Base-by-base conservation (phyloP, 768 basidiomycete species). In the Suillus paluster region DNA sequence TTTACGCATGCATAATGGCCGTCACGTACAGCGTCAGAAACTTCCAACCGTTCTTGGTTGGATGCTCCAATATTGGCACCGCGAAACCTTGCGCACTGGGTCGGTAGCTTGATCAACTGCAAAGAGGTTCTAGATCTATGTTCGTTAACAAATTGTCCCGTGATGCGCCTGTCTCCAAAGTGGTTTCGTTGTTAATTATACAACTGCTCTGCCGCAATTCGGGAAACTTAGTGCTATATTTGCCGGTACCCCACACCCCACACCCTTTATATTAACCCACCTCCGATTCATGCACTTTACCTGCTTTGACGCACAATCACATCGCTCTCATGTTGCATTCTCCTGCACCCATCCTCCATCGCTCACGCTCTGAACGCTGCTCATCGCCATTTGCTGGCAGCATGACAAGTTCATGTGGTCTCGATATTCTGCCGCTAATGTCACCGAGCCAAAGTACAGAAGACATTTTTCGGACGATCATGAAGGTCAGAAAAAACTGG, bases 401-500 rank as follows among this genome's bases (percentile, higher is more conserved):
- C 25, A 41, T 12, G 17, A 27, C 38, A 55, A 39, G 11, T 17
- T 11, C 17, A 12, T 25, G 5, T 12, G 5, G 25, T 54, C 5
- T 21, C 11, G n/a, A 21, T 33, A 21, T 57, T 42, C 60, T 50
- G 19, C 64, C 61, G 65, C 53, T 57, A 49, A 34, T 58, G 4
- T 56, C 73, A n/a, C 54, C 27, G 23, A 67, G 17, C 33, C 61
- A 70, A 66, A 68, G 69, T 65, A 73, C 75, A 64, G 65, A 74
- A 49, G 86, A 87, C 63, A 87, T 88, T 64, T 83, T 90, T 72
- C 81, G 85, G 70, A 84, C 84, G 56, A 86, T 91, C 64, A 83
- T 90, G 66, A 84, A 81, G 65, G 83, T 62, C 41, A 84, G 90
- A 65, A 91, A 90, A 74, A 87, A 83, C 69, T 92, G 89, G 88